phyloP scores from a whole-genome alignment of 2,329 filamentous ascomycete genomes.

The Trichoderma asperellum region DNA sequence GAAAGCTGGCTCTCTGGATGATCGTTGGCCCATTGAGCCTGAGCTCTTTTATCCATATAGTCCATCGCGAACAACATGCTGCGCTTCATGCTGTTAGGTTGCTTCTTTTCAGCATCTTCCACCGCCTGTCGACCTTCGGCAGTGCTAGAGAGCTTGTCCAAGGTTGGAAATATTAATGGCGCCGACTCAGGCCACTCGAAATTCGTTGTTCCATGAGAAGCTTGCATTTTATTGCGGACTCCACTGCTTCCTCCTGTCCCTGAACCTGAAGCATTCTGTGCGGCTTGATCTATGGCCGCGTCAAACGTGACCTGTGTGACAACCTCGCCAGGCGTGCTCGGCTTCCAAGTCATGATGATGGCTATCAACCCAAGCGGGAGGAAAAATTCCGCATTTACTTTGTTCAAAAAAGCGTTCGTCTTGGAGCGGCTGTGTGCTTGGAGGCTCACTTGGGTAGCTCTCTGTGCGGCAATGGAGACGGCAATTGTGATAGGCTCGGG shows the following conservation, averaged over 20 bases:
- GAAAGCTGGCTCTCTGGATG: conserved; percentile 33
- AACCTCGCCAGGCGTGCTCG: conserved; percentile 40
- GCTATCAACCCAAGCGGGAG: conserved; percentile 57
- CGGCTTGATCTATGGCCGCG: conserved; percentile 29
- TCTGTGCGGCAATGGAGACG: conserved; percentile 49
- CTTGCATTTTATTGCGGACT: conserved; percentile 37
- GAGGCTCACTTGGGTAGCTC: conserved; percentile 47
- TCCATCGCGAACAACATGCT: conserved; percentile 30
- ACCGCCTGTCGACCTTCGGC: conserved; percentile 6
- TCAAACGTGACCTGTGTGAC: conserved; percentile 41
- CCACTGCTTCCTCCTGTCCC: not conserved
- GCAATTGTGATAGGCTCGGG: conserved; percentile 48
- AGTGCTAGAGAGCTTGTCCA: conserved; percentile 39
- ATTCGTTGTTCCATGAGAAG: conserved; percentile 42
- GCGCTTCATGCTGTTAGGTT: conserved; percentile 16
- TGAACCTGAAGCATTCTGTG: conserved; percentile 11
- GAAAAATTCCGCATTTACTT: conserved; percentile 61
- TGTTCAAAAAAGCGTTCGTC: conserved; percentile 59
- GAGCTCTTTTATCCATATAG: conserved; percentile 35
- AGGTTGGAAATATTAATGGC: conserved; percentile 52
- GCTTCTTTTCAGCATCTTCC: conserved; percentile 18
- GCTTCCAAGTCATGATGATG: conserved; percentile 57
- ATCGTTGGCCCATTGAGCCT: conserved; percentile 33
- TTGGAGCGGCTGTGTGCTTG: conserved; percentile 47
- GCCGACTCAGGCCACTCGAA: conserved; percentile 52